Conservation (phyloP, 73 alveolate species). For the Paramecium tetraurelia region DNA sequence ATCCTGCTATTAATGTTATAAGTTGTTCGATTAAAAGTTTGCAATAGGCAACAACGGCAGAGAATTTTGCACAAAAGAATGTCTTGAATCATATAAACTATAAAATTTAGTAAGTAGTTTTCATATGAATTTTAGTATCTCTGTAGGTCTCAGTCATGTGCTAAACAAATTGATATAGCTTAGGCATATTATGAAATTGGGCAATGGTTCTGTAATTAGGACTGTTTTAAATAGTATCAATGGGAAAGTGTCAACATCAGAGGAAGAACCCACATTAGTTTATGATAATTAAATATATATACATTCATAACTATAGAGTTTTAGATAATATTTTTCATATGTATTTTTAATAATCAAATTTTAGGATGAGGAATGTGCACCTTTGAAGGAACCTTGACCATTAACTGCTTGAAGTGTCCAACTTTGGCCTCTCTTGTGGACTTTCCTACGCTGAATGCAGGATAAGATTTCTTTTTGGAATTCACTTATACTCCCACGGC, state of each 20-base stretch:
- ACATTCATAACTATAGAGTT: background rate
- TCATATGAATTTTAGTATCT: background rate
- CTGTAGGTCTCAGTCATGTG: background rate
- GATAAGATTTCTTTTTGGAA: conserved; percentile 73
- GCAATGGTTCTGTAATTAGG: background rate
- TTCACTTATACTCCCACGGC: conserved; percentile 69
- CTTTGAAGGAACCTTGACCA: conserved; percentile 72
- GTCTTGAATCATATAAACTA: background rate
- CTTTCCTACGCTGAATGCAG: conserved; percentile 71
- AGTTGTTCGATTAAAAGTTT: background rate
- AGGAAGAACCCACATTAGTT: background rate
- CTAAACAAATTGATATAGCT: background rate
- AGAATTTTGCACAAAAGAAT: conserved; percentile 8
- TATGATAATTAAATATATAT: background rate
- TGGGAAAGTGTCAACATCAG: background rate
- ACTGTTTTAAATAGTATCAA: background rate
- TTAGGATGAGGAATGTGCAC: conserved; percentile 73
- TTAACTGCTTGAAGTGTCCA: conserved; percentile 72
- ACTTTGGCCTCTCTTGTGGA: conserved; percentile 70
- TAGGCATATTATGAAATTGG: background rate
- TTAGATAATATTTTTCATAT: background rate
- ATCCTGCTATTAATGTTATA: conserved; percentile 33
- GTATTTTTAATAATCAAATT: conserved; percentile 41
- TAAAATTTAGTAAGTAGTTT: background rate
- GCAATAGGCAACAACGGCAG: background rate